phyloP scores from a whole-genome alignment of 2,329 filamentous ascomycete species.

The Bipolaris bicolor region DNA sequence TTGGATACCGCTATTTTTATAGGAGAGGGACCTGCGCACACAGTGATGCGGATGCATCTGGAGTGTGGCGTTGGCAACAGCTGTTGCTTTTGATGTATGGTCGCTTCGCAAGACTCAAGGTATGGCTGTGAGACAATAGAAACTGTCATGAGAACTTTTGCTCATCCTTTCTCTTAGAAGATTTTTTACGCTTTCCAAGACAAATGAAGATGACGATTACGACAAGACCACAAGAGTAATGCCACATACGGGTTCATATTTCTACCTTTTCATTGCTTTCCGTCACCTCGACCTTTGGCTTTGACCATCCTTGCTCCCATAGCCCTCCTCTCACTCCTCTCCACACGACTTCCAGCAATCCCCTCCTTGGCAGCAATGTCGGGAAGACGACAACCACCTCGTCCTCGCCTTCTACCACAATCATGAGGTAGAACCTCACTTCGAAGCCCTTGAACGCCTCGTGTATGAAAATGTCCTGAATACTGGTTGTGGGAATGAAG shows the following conservation, averaged over 20 bases:
- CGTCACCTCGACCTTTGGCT: not conserved
- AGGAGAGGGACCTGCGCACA: not conserved
- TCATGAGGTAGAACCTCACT: slow-evolving; percentile 85
- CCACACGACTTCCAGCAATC: slow-evolving; percentile 88
- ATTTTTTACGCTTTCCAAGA: not conserved
- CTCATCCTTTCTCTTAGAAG: slow-evolving; percentile 13
- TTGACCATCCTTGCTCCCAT: slow-evolving; percentile 63
- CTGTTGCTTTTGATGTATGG: not conserved
- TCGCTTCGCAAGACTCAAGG: slow-evolving; percentile 12
- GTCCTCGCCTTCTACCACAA: slow-evolving; percentile 87
- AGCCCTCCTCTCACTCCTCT: slow-evolving; percentile 81
- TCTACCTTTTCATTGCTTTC: slow-evolving; percentile 1
- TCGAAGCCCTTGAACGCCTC: slow-evolving; percentile 94
- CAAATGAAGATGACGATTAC: not conserved
- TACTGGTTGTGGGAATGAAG: slow-evolving; percentile 88
- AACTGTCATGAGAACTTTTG: slow-evolving; percentile 1
- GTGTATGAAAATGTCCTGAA: slow-evolving; percentile 92
- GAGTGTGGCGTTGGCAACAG: not conserved
- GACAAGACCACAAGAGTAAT: not conserved
- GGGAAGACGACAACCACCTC: slow-evolving; percentile 96
- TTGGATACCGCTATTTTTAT: not conserved
- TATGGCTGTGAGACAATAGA: slow-evolving; percentile 14
- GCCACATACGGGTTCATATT: not conserved
- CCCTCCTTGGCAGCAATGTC: slow-evolving; percentile 72
- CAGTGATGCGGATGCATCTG: not conserved